phyloP scores from a whole-genome alignment of 345 rosid genomes.

The Eucalyptus melliodora region DNA sequence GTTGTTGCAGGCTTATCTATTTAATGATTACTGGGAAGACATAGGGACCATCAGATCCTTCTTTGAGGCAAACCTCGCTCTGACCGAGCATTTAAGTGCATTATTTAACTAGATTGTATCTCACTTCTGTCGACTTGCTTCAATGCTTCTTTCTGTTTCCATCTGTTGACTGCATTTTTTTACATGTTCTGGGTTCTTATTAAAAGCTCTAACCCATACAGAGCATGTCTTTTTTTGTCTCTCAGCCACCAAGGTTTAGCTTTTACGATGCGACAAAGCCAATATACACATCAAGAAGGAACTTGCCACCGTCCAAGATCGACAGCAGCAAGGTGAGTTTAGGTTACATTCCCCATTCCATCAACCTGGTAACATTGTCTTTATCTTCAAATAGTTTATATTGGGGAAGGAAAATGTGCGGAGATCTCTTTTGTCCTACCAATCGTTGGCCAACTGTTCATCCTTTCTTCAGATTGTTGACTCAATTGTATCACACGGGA shows the following conservation, averaged over 20 bases:
- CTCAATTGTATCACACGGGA: slow-evolving; percentile 86
- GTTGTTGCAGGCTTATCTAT: slow-evolving; percentile 58
- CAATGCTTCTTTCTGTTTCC: neutral
- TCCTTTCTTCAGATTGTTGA: slow-evolving; percentile 45
- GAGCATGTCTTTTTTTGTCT: neutral
- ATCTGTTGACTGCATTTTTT: neutral
- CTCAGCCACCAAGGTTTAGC: slow-evolving; percentile 80
- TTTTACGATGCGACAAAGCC: slow-evolving; percentile 89
- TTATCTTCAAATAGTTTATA: neutral
- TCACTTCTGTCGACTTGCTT: neutral
- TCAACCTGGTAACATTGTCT: neutral
- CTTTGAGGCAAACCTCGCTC: slow-evolving; percentile 88
- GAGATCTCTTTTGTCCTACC: neutral
- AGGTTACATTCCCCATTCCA: neutral
- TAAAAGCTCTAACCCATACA: neutral
- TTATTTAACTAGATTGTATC: neutral
- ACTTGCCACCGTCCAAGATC: slow-evolving; percentile 74
- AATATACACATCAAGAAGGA: slow-evolving; percentile 90
- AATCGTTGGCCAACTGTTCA: neutral
- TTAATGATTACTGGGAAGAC: slow-evolving; percentile 96
- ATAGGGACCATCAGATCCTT: slow-evolving; percentile 94
- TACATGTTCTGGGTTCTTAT: neutral
- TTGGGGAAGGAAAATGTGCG: neutral
- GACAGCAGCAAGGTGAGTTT: slow-evolving; percentile 57
- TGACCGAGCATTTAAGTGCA: slow-evolving; percentile 66